Evolutionary conservation across 2,329 filamentous ascomycete genomes (phyloP).

Genomic region (Hypoxylon sp.): DNA sequence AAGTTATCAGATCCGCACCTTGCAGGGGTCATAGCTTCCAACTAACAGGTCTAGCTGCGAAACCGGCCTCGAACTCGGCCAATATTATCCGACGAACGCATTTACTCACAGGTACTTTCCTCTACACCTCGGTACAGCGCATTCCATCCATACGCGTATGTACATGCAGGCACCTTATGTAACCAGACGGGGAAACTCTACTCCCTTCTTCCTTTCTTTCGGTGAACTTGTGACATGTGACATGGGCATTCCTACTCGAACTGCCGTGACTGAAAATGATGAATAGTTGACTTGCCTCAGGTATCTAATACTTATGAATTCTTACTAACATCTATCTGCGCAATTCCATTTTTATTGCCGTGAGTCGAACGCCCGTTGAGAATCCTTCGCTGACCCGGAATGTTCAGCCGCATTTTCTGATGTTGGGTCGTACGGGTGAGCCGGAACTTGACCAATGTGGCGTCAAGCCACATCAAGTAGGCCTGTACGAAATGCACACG

Average conservation of each 20-base stretch:
- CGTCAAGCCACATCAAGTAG: background rate
- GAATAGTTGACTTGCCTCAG: background rate
- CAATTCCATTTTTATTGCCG: background rate
- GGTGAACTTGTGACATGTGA: slow-evolving; percentile 5
- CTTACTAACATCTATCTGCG: background rate
- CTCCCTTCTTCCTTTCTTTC: background rate
- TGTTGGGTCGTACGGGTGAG: background rate
- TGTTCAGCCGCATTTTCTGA: slow-evolving; percentile 6
- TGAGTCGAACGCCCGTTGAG: background rate
- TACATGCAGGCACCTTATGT: too few relatives aligned
- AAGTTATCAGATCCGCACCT: slow-evolving; percentile 53
- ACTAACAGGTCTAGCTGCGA: slow-evolving; percentile 31
- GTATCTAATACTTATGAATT: background rate
- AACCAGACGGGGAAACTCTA: slow-evolving; percentile 11
- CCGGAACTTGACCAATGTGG: background rate
- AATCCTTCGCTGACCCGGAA: background rate
- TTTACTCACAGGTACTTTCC: slow-evolving; percentile 9
- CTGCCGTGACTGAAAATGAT: background rate
- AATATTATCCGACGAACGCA: slow-evolving; percentile 19
- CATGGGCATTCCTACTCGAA: background rate
- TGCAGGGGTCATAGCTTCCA: slow-evolving; percentile 35
- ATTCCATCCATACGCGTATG: background rate
- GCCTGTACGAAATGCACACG: background rate
- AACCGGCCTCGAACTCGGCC: slow-evolving; percentile 32
- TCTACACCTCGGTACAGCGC: slow-evolving; percentile 23